phyloP scores from a whole-genome alignment of 371 early-diverging fungal genomes.

The Mucor velutinosus region DNA sequence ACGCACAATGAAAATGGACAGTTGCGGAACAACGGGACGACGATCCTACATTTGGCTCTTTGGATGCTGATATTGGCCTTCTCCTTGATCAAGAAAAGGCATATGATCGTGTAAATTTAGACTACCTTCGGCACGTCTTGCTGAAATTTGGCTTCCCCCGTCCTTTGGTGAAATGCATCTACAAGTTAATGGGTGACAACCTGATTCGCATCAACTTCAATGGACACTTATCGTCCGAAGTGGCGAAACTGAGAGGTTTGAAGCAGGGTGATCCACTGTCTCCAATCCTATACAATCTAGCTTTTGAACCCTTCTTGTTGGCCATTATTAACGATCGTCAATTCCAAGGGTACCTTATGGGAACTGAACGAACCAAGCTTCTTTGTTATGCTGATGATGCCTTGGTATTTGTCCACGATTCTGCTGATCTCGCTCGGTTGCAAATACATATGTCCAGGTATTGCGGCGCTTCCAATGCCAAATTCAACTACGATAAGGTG shows the following conservation, averaged over 20 bases:
- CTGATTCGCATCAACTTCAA: not conserved
- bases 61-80: not conserved
- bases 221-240: not conserved
- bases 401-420: not conserved
- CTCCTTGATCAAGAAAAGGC: conserved; percentile 23
- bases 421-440: not conserved
- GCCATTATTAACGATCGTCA: not conserved
- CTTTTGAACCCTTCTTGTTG: conserved; percentile 6
- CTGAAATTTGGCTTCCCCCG: conserved; percentile 12
- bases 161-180: not conserved
- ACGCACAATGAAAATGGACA: not conserved
- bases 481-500: conserved; percentile 6
- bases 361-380: not conserved
- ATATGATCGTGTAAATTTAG: conserved; percentile 17
- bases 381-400: conserved; percentile 12
- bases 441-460: not conserved
- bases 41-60: not conserved
- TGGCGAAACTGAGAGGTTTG: conserved; percentile 1
- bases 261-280: conserved; percentile 22
- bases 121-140: conserved; percentile 4
- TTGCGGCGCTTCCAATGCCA: conserved; percentile 13
- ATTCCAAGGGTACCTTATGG: not conserved
- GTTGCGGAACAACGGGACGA: not conserved
- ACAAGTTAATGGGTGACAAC: not conserved
- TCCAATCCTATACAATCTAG: conserved; percentile 20